Evolutionary conservation across 768 basidiomycete species (phyloP), one percentile per base, ranked within the genome.

Genomic region (Lentinula detonsa): DNA sequence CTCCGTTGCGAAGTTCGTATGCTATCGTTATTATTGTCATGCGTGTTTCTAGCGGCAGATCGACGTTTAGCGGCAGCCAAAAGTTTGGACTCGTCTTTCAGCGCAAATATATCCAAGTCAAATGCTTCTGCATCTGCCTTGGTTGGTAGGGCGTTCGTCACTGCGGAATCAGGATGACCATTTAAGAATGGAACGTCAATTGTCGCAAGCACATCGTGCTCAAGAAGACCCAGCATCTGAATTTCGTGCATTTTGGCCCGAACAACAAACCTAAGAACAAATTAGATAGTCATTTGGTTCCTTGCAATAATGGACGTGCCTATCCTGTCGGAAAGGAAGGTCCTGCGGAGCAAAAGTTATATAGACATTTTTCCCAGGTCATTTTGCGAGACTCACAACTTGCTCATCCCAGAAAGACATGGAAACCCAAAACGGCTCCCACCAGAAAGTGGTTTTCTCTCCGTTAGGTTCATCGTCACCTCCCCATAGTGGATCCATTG

Each of bases 231-330:
- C 1, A 97, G 82, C 91, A 93, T 95, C 68, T 97, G 91, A 42
- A 97, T 93, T 69, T 95, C 92, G 67, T 94, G 92, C 93, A 97
- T 96, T 75, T 93, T 92, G n/a, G 91, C 94, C 34, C 96, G 85
- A 5, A 93, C 89, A 28, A 98, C 79, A 70, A 98, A 98, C 62
- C 96, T 95, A 65, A 65, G 54, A 48, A 16, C 16, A 50, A 11
- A n/a, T 16, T 28, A 34, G 51, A 34, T 16, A 18, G 11, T 55
- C 37, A 23, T 35, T 15, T 51, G 2, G 49, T 18, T 15, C 31
- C 39, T 23, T 39, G 33, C 35, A 64, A 58, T 23, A 31, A 39
- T 8, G 2, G 46, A 66, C 72, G 48, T 60, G 90, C 91, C 92
- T 82, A 71, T 93, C 91, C 65, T 77, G 74, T 53, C 92, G 79